A percentile compares a stretch with the other conserved stretches of the same genome.
phyloP scores from a whole-genome alignment of 1,284 basidiomycete species.

The Trichosporon sp. region DNA sequence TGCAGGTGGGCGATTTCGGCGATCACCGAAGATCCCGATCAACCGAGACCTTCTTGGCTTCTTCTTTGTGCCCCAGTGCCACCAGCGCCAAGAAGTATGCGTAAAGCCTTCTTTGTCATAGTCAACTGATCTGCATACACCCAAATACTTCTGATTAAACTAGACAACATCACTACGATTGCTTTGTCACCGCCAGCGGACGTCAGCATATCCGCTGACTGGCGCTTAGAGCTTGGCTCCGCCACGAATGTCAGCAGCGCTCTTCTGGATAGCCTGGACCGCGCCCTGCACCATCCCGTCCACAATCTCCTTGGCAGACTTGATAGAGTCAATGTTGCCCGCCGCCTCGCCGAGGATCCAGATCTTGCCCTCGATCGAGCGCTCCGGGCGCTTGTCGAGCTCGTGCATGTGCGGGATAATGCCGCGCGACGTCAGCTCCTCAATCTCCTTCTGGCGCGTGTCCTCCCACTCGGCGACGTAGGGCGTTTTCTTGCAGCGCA shows the following conservation, averaged over 20 bases:
- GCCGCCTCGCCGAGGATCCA: constrained; percentile 73
- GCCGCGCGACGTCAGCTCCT: constrained; percentile 67
- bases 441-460: constrained; percentile 43
- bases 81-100: not conserved
- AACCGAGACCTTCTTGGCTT: not conserved
- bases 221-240: not conserved
- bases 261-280: constrained; percentile 25
- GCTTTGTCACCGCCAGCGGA: too few relatives aligned
- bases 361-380: constrained; percentile 57
- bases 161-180: too few relatives aligned
- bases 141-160: not conserved
- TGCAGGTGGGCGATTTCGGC: not conserved
- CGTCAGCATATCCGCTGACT: too few relatives aligned
- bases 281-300: constrained; percentile 59
- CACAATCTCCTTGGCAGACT: constrained; percentile 72
- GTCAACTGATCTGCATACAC: not conserved
- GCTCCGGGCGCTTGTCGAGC: constrained; percentile 70
- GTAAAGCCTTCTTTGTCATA: not conserved
- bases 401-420: constrained; percentile 67
- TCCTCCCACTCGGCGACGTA: constrained; percentile 67
- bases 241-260: not conserved
- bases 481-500: constrained; percentile 71
- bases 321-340: constrained; percentile 67
- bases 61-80: not conserved
- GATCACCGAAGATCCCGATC: not conserved